Evolutionary conservation across 768 basidiomycete genomes (phyloP), one percentile per base, ranked within the genome.

Genomic region (Kwoniella sp.): DNA sequence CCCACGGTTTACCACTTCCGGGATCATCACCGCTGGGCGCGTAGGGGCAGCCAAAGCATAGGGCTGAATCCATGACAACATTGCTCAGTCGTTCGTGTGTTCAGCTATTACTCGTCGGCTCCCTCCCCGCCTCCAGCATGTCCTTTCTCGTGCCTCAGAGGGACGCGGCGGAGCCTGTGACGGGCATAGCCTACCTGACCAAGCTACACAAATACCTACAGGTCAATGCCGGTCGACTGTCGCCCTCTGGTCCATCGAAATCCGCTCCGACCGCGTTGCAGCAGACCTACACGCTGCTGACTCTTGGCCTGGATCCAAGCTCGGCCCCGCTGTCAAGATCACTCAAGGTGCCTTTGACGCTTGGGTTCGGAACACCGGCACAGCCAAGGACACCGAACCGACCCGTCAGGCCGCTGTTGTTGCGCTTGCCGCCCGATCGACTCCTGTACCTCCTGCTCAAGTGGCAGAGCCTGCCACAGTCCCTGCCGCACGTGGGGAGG

Each of bases 271-370:
- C 55, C 15, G 39, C 68, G 15, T 50, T 70, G 15, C 65, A 67
- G 36, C 72, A 73, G 51, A 62, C 66, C 1, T 73, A 70, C 25
- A 73, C 72, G 1, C 57, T 73, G 19, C 53, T 71, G 33, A 73
- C 72, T 0, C 62, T 73, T 5, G 72, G 72, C 4, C 48, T 73
- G 5, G 72, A 71, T 52, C 72, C 72, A 0, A 59, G 44, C n/a
- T 67, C 64, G 4, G 59, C 61, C 2, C 70, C 68, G 1, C 46
- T 73, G 8, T 65, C 60, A 14, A 46, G 64, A 10, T 63, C 53
- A 23, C 15, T 73, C 26, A 70, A 70, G 44, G 62, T 67, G 11
- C 69, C 69, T 9, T 46, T 71, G 19, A 69, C 69, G 1, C 43
- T 71, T 2, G 69, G 69, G 8, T 69, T 71, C 40, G 69, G 64